Percentiles rank a stretch among this genome's conserved stretches.
Evolutionary conservation across 768 basidiomycete species (phyloP).

Genomic region (Boletus edulis): DNA sequence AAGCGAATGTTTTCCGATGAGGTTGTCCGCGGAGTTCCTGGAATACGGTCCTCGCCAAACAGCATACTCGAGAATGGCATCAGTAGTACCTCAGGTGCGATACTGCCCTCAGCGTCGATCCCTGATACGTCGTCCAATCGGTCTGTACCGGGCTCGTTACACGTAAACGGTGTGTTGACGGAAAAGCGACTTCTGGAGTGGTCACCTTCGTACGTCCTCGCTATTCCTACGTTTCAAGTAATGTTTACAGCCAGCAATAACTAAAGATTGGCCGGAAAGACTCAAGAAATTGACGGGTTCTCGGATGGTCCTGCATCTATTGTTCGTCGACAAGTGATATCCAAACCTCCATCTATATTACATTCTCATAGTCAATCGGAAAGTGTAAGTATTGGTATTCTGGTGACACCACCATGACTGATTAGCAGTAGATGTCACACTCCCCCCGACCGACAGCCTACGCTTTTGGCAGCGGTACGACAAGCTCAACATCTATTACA

Average conservation of each 20-base stretch:
- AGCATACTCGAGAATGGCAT: conserved; percentile 26
- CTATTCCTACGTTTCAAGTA: neutral
- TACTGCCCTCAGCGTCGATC: conserved; percentile 15
- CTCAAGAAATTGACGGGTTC: conserved; percentile 9
- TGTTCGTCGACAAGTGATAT: conserved; percentile 40
- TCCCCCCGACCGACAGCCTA: conserved; percentile 34
- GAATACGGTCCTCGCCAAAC: conserved; percentile 12
- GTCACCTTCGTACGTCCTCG: conserved; percentile 19
- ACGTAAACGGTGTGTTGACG: conserved; percentile 16
- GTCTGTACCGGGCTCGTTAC: conserved; percentile 2
- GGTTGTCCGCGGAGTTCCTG: conserved; percentile 28
- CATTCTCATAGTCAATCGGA: conserved; percentile 48
- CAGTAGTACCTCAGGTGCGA: conserved; percentile 28
- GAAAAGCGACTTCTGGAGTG: conserved; percentile 19
- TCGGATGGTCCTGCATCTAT: conserved; percentile 15
- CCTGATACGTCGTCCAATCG: conserved; percentile 16
- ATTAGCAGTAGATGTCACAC: conserved; percentile 33
- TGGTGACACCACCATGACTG: conserved; percentile 12
- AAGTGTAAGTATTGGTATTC: conserved; percentile 38
- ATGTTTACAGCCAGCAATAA: conserved; percentile 11
- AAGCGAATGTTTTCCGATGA: conserved; percentile 51
- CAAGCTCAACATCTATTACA: conserved; percentile 44
- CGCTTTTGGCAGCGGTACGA: conserved; percentile 38
- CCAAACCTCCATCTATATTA: conserved; percentile 44
- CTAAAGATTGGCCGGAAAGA: conserved; percentile 16